A percentile compares a stretch with the other conserved stretches of the same genome.
These are phyloP conservation scores for Aspergillus avenaceus DNA, from an alignment of 495 filamentous ascomycete species.

Conservation along the genomic window DNA sequence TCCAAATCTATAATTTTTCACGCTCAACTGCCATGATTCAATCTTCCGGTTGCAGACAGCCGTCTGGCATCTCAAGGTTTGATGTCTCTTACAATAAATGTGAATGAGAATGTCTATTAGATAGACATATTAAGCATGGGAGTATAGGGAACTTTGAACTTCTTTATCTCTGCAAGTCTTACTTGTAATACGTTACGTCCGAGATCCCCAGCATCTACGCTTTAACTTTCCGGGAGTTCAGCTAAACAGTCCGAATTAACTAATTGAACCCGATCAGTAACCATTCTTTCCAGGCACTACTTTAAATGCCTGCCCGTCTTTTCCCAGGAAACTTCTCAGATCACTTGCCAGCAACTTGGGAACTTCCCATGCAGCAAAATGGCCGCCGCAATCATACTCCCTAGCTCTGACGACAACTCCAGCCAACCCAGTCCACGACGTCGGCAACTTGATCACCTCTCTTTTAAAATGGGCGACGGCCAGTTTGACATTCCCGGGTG, in stretches of 20 bases:
- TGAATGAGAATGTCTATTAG: too few relatives aligned
- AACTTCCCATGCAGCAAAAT: constrained; percentile 51
- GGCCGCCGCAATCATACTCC: constrained; percentile 42
- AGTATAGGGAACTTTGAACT: not conserved
- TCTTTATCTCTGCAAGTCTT: not conserved
- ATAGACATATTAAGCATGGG: not conserved
- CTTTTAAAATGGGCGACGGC: constrained; percentile 41
- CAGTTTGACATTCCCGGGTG: constrained; percentile 28
- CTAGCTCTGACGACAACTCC: constrained; percentile 40
- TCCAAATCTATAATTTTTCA: constrained; percentile 9
- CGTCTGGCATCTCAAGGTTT: constrained; percentile 28
- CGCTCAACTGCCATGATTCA: constrained; percentile 8
- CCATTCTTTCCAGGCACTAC: constrained; percentile 33
- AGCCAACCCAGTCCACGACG: constrained; percentile 35
- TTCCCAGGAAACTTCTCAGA: constrained; percentile 41
- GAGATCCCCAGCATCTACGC: not conserved
- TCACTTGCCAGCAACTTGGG: constrained; percentile 41
- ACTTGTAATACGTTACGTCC: not conserved
- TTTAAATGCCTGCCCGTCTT: constrained; percentile 33
- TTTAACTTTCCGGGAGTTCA: not conserved
- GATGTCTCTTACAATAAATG: too few relatives aligned
- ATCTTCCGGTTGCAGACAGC: constrained; percentile 20
- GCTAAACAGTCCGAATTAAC: constrained; percentile 33
- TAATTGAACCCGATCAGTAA: constrained; percentile 48
- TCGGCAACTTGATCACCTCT: constrained; percentile 39